Evolutionary conservation across 1,284 basidiomycete genomes (phyloP).

Genomic region (Nidula niveotomentosa): DNA sequence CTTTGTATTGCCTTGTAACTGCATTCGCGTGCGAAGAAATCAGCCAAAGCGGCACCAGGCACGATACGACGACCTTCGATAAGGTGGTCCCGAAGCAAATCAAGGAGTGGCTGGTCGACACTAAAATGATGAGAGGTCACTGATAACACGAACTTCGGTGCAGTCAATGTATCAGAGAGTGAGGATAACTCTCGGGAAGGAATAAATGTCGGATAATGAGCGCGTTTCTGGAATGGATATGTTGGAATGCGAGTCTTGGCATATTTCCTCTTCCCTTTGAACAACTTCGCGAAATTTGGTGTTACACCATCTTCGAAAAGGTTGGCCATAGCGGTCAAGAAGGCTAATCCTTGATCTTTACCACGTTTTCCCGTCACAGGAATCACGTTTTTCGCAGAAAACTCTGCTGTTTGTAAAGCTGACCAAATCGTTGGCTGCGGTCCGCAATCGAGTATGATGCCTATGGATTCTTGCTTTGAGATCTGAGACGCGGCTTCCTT

Average conservation of each 20-base stretch:
- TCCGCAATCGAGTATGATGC: constrained; percentile 29
- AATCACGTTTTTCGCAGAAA: constrained; percentile 18
- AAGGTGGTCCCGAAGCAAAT: constrained; percentile 28
- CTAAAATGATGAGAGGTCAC: constrained; percentile 9
- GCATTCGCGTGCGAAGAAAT: constrained; percentile 21
- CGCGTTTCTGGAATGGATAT: constrained; percentile 33
- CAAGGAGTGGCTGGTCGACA: constrained; percentile 20
- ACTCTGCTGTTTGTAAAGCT: constrained; percentile 23
- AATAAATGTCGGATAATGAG: constrained; percentile 28
- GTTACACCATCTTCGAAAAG: constrained; percentile 25
- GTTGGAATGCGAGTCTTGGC: constrained; percentile 27
- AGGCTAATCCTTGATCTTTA: constrained; percentile 26
- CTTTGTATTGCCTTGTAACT: constrained; percentile 15
- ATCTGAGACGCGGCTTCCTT: constrained; percentile 21
- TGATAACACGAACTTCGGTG: background rate
- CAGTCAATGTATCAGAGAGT: background rate
- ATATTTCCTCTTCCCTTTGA: constrained; percentile 16
- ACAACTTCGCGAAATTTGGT: constrained; percentile 22
- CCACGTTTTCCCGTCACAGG: constrained; percentile 24
- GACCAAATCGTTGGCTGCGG: constrained; percentile 31
- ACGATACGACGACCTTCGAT: constrained; percentile 29
- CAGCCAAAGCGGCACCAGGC: constrained; percentile 31
- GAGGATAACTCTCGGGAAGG: constrained; percentile 17
- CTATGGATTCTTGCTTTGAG: constrained; percentile 17
- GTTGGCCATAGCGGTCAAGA: constrained; percentile 23